Base-by-base conservation (phyloP, 768 basidiomycete species). In the Clathrus columnatus region DNA sequence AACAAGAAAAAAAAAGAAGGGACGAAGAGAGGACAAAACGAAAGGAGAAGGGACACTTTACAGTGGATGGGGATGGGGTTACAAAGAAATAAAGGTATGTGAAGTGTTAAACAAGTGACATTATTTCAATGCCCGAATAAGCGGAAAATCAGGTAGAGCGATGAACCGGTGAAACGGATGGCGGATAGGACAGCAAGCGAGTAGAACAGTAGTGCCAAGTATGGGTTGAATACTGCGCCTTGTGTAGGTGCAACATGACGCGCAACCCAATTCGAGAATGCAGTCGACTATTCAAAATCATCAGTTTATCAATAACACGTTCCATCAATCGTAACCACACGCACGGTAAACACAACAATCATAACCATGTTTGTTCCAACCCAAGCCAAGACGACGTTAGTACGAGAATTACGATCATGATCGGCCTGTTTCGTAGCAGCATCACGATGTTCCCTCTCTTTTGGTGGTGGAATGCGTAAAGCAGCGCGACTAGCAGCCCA, bases 351-450 rank as follows among this genome's bases (percentile, higher is more conserved):
- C 20, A 65, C 74, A 75, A 67, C 62, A 80, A 73, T 70, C 57
- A 74, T 61, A 8, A 67, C 50, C 88, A 93, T 87, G 72, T 95
- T 95, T 2, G 84, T 81, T 18, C 86, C 91, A 49, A 89, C 79
- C 85, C 86, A 89, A 5, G 84, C 76, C 24, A 91, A 76, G 48
- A 91, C 88, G 54, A 89, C 87, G 64, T 91, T 91, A 16, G 87
- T 91, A 59, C 87, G 74, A 65, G 84, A 87, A 69, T 84, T 90
- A 62, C 87, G 79, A 68, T 88, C 89, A 59, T 82, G 85, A 69
- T 95, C 92, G 20, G 84, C 79, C 64, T 92, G 87, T 73, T 93
- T 94, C 41, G 91, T 92, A 30, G 85, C 84, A 17, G 91, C 83
- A 64, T 88, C 85, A 48, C 91, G 83, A 64, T 89, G 85, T 69